Percentiles rank a stretch among this genome's conserved stretches.
phyloP scores from a whole-genome alignment of 352 stramenopile genomes.

The Phytophthora sojae region DNA sequence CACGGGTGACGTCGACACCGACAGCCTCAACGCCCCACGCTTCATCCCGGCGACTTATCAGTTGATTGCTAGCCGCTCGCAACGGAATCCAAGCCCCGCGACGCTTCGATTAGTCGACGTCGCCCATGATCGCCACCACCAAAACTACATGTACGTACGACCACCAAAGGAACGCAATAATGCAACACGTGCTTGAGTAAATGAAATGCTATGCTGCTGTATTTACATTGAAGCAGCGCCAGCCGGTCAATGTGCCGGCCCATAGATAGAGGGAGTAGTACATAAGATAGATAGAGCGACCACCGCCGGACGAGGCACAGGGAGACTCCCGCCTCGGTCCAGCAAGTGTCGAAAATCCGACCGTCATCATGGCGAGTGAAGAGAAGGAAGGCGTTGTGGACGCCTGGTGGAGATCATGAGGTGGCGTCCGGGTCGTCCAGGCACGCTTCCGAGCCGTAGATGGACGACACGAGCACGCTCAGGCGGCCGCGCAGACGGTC shows the following conservation, averaged over 20 bases:
- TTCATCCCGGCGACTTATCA: conserved; percentile 5
- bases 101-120: conserved; percentile 2
- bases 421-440: conserved; percentile 35
- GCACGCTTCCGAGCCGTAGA: conserved; percentile 57
- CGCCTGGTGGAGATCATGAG: conserved; percentile 34
- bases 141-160: not conserved
- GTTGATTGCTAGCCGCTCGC: conserved; percentile 1
- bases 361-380: conserved; percentile 8
- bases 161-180: not conserved
- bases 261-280: conserved; percentile 43
- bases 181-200: too few species aligned
- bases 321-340: not conserved
- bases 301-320: conserved; percentile 5
- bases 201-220: conserved; percentile 35
- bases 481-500: conserved; percentile 67
- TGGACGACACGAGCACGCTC: conserved; percentile 65
- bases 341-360: conserved; percentile 21
- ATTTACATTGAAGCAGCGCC: conserved; percentile 48
- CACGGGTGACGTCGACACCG: conserved; percentile 7
- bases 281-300: conserved; percentile 48
- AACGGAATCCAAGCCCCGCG: conserved; percentile 9
- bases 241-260: conserved; percentile 38
- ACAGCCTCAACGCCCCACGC: conserved; percentile 10
- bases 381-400: conserved; percentile 16
- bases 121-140: not conserved